These are phyloP conservation scores for Uromyces viciae-fabae DNA, from an alignment of 1,284 basidiomycete genomes.

Conservation along the genomic window DNA sequence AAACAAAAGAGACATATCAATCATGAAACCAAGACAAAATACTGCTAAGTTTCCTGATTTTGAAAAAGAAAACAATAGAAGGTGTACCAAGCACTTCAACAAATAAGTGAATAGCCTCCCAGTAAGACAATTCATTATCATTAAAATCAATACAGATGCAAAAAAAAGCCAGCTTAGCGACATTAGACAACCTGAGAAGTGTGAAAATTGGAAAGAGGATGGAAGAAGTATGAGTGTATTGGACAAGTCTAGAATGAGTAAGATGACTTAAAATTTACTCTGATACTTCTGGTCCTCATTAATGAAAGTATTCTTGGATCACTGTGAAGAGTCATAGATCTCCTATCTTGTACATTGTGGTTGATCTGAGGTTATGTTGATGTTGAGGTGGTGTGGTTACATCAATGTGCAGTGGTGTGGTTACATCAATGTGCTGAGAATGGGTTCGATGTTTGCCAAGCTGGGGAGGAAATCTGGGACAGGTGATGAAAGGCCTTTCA, in stretches of 20 bases:
- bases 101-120: slow-evolving; percentile 96
- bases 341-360: too few relatives aligned
- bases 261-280: slow-evolving; percentile 86
- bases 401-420: too few relatives aligned
- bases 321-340: too few relatives aligned
- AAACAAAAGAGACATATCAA: background rate
- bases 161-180: slow-evolving; percentile 95
- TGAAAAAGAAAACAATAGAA: slow-evolving; percentile 22
- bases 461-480: too few relatives aligned
- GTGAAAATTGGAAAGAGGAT: slow-evolving; percentile 66
- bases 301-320: too few relatives aligned
- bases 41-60: background rate
- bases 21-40: slow-evolving; percentile 5
- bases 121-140: slow-evolving; percentile 93
- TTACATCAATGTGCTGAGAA: too few relatives aligned
- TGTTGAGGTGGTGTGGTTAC: too few relatives aligned
- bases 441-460: too few relatives aligned
- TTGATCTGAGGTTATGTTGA: too few relatives aligned
- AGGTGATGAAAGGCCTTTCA: too few relatives aligned
- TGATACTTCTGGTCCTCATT: slow-evolving; percentile 99
- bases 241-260: too few relatives aligned
- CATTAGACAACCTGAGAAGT: slow-evolving; percentile 93
- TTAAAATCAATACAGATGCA: slow-evolving; percentile 95
- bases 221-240: background rate
- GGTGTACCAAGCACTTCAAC: slow-evolving; percentile 89